Conservation (phyloP, 1,139 yeast species). For the Yamadazyma diddensiae region DNA sequence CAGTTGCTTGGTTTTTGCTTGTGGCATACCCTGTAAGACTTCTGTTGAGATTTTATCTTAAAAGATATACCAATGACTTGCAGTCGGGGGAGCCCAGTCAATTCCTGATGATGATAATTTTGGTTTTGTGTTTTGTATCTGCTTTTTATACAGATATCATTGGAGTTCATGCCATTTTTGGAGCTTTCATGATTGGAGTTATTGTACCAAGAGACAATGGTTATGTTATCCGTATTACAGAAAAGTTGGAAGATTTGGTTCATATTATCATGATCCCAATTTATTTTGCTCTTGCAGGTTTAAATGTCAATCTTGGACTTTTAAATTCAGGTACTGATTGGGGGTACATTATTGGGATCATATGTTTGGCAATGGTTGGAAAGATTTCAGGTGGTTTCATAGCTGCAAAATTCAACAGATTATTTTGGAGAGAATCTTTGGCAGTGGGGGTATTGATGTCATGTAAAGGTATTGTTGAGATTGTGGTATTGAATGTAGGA, state of each 20-base stretch:
- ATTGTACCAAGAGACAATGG: constrained; percentile 78
- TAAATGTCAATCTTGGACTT: constrained; percentile 63
- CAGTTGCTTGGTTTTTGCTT: constrained; percentile 65
- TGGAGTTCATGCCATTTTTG: constrained; percentile 81
- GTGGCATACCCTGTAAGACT: constrained; percentile 55
- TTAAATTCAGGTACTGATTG: constrained; percentile 66
- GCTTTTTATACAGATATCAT: constrained; percentile 78
- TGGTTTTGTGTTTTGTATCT: constrained; percentile 57
- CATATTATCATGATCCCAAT: constrained; percentile 69
- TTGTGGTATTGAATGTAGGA: constrained; percentile 75
- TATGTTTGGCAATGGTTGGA: constrained; percentile 61
- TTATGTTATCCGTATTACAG: constrained; percentile 64
- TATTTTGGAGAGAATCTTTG: constrained; percentile 68
- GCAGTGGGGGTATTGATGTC: constrained; percentile 84
- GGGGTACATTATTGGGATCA: constrained; percentile 71
- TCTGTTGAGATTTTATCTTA: constrained; percentile 40
- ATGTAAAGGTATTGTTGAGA: constrained; percentile 82
- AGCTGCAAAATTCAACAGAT: constrained; percentile 59
- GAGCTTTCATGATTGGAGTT: constrained; percentile 75
- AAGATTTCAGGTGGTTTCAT: constrained; percentile 65
- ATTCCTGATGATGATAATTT: constrained; percentile 53
- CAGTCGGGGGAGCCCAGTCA: constrained; percentile 64
- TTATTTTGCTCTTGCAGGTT: constrained; percentile 77
- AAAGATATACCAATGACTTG: constrained; percentile 45
- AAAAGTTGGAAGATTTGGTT: constrained; percentile 73